Evolutionary conservation across 345 rosid genomes (phyloP), one percentile per base, ranked within the genome.

Genomic region (Corymbia maculata): DNA sequence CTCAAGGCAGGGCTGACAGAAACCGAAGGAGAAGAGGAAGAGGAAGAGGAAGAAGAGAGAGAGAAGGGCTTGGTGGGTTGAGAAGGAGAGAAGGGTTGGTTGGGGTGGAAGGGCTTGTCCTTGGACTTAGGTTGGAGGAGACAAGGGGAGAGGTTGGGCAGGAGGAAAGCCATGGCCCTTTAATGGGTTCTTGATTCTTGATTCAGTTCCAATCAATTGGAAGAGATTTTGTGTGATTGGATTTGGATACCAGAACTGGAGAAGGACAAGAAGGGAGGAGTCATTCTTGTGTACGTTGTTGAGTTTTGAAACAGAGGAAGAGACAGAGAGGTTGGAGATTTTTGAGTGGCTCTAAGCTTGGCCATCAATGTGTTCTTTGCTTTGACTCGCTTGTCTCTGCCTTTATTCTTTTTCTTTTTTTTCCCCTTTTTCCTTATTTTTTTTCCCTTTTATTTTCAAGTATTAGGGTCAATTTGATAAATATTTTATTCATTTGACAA

Each of bases 141-240:
- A 47, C 93, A 88, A 85, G 94, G 94, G 66, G 97, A 96, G 82
- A 96, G 94, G 87, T 96, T 95, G 11, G 98, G 92, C 16, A 95
- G 93, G 87, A 95, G 95, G 93, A 96, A 95, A 91, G 98, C 96
- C 98, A 97, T 96, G 36, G 82, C 89, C 75, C 75, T 79, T 64
- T 88, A 51, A 15, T 21, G 51, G 32, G 51, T 52, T 30, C 0
- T 8, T 19, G 32, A 44, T 36, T 80, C 53, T n/a, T 13, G 49
- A 57, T 21, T 87, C 51, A 10, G 82, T 36, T 75, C 49, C 32
- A 17, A 64, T n/a, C 61, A 68, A 13, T 75, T 59, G 88, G 75
- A 47, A 86, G 90, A 36, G 85, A 91, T 90, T 88, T 87, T 94
- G 90, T 88, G 91, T 42, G 87, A 24, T 17, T 88, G 89, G 86